Conservation (phyloP, 2,329 filamentous ascomycete species). For the Colletotrichum camelliae region DNA sequence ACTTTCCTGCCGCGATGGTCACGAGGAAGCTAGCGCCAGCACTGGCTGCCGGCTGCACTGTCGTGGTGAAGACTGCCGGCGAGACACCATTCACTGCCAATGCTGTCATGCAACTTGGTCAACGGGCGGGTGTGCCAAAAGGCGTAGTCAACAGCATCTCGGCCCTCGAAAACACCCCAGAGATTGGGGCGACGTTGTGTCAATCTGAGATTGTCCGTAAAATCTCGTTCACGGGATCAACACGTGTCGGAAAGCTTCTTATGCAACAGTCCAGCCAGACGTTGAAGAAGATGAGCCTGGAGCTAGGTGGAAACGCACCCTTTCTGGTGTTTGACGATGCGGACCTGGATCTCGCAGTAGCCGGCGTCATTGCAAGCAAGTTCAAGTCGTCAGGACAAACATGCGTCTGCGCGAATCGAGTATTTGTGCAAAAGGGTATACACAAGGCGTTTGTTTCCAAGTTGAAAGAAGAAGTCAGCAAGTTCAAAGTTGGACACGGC, state of each 20-base stretch:
- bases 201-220: slow-evolving; percentile 81
- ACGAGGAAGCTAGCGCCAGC: slow-evolving; percentile 74
- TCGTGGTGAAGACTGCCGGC: slow-evolving; percentile 88
- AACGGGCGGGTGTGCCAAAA: slow-evolving; percentile 86
- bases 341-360: slow-evolving; percentile 83
- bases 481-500: slow-evolving; percentile 78
- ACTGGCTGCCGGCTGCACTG: slow-evolving; percentile 92
- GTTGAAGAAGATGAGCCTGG: slow-evolving; percentile 83
- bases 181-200: slow-evolving; percentile 79
- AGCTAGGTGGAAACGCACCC: slow-evolving; percentile 92
- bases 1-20: slow-evolving; percentile 83
- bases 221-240: slow-evolving; percentile 91
- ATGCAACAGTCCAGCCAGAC: slow-evolving; percentile 90
- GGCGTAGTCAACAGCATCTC: slow-evolving; percentile 93
- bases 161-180: slow-evolving; percentile 76
- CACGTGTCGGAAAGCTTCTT: slow-evolving; percentile 71
- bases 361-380: slow-evolving; percentile 83
- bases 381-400: slow-evolving; percentile 96
- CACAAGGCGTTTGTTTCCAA: slow-evolving; percentile 76
- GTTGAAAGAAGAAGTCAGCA: slow-evolving; percentile 74
- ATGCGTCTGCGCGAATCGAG: slow-evolving; percentile 87
- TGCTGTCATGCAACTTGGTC: slow-evolving; percentile 83
- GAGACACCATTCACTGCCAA: slow-evolving; percentile 94
- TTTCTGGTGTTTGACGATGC: slow-evolving; percentile 98
- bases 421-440: slow-evolving; percentile 79